These are phyloP conservation scores for Stellera chamaejasme DNA, from an alignment of 345 rosid genomes.

Conservation along the genomic window DNA sequence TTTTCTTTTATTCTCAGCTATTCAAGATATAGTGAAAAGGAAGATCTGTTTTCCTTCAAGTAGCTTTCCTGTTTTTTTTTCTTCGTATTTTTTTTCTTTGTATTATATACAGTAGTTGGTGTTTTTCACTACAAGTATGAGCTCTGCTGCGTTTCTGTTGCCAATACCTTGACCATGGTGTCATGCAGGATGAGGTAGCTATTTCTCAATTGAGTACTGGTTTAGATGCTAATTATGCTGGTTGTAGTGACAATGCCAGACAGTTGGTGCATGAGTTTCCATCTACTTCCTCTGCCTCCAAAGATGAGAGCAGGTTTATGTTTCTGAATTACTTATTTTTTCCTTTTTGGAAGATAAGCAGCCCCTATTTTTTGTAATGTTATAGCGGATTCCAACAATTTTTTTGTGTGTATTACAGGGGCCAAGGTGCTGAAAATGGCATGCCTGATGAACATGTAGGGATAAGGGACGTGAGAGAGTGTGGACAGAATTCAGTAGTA, in stretches of 20 bases:
- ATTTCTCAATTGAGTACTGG: constrained; percentile 27
- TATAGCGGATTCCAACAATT: background rate
- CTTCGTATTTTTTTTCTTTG: too few species aligned
- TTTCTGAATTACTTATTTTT: background rate
- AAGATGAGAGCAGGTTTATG: constrained; percentile 47
- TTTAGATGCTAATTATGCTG: constrained; percentile 27
- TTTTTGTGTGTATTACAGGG: constrained; percentile 23
- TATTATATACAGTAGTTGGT: background rate
- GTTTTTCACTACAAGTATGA: background rate
- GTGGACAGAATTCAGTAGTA: constrained; percentile 29
- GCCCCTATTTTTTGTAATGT: background rate
- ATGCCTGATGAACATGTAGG: constrained; percentile 23
- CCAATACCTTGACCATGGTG: background rate
- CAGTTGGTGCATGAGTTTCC: constrained; percentile 36
- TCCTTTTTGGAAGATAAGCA: too few species aligned
- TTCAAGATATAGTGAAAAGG: too few species aligned
- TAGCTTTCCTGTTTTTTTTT: too few species aligned
- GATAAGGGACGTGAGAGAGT: constrained; percentile 21
- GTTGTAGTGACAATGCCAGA: constrained; percentile 30
- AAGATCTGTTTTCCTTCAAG: too few species aligned
- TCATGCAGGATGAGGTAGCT: constrained; percentile 48
- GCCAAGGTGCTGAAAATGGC: constrained; percentile 30
- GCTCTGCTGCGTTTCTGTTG: constrained; percentile 9
- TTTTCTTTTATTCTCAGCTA: too few species aligned
- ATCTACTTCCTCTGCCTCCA: constrained; percentile 24